Evolutionary conservation across 352 stramenopile species (phyloP).

Genomic region (Phytopythium litorale): DNA sequence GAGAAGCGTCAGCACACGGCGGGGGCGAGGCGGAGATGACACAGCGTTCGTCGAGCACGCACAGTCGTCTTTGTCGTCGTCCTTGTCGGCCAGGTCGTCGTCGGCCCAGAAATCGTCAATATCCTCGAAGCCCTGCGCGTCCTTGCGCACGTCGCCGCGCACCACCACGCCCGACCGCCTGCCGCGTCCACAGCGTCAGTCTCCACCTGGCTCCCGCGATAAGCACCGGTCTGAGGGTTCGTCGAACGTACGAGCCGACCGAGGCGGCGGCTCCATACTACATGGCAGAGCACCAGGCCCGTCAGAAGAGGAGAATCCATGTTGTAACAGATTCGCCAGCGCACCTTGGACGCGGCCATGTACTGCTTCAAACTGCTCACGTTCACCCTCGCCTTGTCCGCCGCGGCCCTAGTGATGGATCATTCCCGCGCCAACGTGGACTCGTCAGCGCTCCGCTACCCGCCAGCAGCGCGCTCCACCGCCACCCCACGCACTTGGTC

Average conservation of each 20-base stretch:
- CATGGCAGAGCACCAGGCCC: not conserved
- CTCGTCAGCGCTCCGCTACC: not conserved
- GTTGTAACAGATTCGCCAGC: not conserved
- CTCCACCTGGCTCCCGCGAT: not conserved
- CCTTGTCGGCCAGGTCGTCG: constrained; percentile 34
- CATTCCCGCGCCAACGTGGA: not conserved
- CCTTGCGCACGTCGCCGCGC: constrained; percentile 62
- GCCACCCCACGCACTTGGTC: constrained; percentile 40
- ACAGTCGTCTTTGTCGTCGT: constrained; percentile 37
- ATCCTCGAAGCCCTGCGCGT: constrained; percentile 80
- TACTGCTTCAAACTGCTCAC: constrained; percentile 52
- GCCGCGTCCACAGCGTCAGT: not conserved
- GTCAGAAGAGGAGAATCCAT: too few relatives aligned
- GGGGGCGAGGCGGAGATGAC: too few relatives aligned
- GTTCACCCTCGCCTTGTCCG: constrained; percentile 45
- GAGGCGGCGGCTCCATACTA: constrained; percentile 10
- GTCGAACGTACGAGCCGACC: constrained; percentile 16
- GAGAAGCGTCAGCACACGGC: constrained; percentile 7
- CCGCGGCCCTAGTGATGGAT: constrained; percentile 21
- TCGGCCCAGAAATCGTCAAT: constrained; percentile 88
- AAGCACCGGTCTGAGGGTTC: not conserved
- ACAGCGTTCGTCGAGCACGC: not conserved
- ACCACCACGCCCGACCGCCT: constrained; percentile 57
- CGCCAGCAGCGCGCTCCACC: not conserved
- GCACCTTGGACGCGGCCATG: constrained; percentile 42